Evolutionary conservation across 176 grass and related monocot species (phyloP).

Genomic region (Carex littledalei): DNA sequence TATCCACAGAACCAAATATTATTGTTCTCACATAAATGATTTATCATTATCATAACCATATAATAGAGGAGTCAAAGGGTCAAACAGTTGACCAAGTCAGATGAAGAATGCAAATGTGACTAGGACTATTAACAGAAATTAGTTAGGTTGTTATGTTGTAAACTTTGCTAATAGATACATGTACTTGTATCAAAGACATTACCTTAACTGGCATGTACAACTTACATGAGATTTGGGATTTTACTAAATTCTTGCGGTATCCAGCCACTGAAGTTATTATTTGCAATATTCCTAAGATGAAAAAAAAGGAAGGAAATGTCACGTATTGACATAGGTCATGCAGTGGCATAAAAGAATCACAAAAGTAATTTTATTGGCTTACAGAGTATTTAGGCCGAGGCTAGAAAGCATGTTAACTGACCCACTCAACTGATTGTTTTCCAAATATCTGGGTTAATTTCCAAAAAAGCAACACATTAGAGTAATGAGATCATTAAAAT

Average conservation of each 20-base stretch:
- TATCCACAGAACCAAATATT: background rate
- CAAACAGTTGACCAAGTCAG: too few relatives aligned
- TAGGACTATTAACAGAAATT: too few relatives aligned
- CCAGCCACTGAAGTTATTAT: conserved; percentile 97
- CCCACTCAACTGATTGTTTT: conserved; percentile 84
- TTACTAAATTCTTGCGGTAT: conserved; percentile 76
- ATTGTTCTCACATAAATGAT: background rate
- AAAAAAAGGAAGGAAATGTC: background rate
- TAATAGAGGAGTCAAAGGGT: too few relatives aligned
- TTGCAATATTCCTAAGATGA: conserved; percentile 75
- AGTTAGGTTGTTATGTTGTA: too few relatives aligned
- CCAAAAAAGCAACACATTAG: conserved; percentile 23
- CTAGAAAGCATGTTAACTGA: conserved; percentile 69
- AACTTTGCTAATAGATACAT: too few relatives aligned
- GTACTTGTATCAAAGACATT: too few relatives aligned
- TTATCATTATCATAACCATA: background rate
- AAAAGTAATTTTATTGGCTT: conserved; percentile 27
- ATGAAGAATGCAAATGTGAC: too few relatives aligned
- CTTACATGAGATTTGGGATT: conserved; percentile 87
- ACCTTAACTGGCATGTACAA: background rate
- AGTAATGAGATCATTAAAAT: background rate
- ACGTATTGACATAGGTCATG: background rate
- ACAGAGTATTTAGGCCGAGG: conserved; percentile 76
- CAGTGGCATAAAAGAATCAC: background rate
- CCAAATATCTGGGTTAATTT: conserved; percentile 61